Base-by-base conservation (phyloP, 257 asterid species). In the Nicotiana obtusifolia region DNA sequence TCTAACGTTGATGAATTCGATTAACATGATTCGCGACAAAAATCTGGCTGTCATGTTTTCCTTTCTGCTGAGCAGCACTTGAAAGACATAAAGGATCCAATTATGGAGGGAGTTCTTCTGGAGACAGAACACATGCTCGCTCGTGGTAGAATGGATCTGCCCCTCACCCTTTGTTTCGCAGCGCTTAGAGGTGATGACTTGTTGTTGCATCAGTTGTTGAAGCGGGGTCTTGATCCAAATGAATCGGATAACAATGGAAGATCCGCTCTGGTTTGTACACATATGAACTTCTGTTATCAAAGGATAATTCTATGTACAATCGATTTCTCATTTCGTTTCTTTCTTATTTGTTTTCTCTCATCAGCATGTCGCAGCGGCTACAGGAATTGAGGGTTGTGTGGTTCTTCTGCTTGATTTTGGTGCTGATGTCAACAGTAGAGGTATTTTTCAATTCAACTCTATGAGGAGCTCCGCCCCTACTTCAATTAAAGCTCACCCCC, bases 41-140 rank as follows among this genome's bases (percentile, higher is more conserved):
- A 15, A 30, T n/a, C 13, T 15, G 4, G 4, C 13, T 57, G 26
- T 52, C 4, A 52, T 28, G 78, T 30, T 31, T 37, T 35, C 44
- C 52, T 78, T 60, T 37, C 31, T 17, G 31, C 80, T 78, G 20
- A 35, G 41, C 91, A 95, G 99, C 97, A 94, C 82, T 84, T 95
- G 91, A 95, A 94, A 89, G 96, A 91, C 35, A 44, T 84, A 13
- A 91, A 90, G 80, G 89, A 94, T 80, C 99, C 99, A 1, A 86
- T 95, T 53, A 95, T 93, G 99, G 94, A 91, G 84, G 99, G 96
- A 71, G 92, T 94, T 67, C 87, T 95, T 67, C 20, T 89, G 15
- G 97, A 95, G 84, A 91, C 93, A 0, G 98, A 95, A 85, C 93
- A 86, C 83, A 95, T 95, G 99, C 86, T 95, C 56, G 97, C 98